Evolutionary conservation across 2,329 filamentous ascomycete genomes (phyloP), one percentile per base, ranked within the genome.

Genomic region (Lithohypha guttulata): DNA sequence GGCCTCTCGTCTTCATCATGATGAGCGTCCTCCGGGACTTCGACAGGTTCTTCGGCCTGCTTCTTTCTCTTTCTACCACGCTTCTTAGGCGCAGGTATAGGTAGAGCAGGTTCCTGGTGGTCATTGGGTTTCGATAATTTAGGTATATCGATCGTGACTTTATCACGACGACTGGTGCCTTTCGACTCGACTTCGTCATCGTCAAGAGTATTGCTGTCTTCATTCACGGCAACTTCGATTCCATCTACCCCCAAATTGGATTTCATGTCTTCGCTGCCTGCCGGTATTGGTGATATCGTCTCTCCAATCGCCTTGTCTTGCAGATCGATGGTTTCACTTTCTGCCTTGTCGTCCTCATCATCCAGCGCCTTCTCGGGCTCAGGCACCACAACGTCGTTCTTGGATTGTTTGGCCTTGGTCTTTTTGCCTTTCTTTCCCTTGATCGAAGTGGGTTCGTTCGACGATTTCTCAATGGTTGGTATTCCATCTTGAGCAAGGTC

Each of bases 341-440:
- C 46, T 27, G 44, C 50, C 25, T 53, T 49, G 17, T 51, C 43
- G 31, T 53, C 48, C 21, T 47, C 51, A 17, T 53, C 51, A 33
- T 42, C 47, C 9, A 52, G 32, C 44, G 49, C 47, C 2, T 44
- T 41, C 4, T 47, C 43, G 6, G 27, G 32, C 25, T 41, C 42
- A 17, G 43, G 46, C 22, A 48, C 28, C 9, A 50, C 27, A 4
- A 41, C 43, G 25, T 44, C 48, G 15, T 49, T 51, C 33, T 52
- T 53, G 11, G 49, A 48, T 9, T 46, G 43, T 29, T 53, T 53
- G 30, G 50, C 48, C 34, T 52, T 53, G 27, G 26, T 38, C 22
- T 45, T 45, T 27, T 30, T 42, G 21, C 27, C 32, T 37, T 45
- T 48, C n/a, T 46, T 47, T 6, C 44, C 43, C 33, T 51, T 51